Evolutionary conservation across 352 stramenopile species (phyloP).

Genomic region (Pythium aquatile): DNA sequence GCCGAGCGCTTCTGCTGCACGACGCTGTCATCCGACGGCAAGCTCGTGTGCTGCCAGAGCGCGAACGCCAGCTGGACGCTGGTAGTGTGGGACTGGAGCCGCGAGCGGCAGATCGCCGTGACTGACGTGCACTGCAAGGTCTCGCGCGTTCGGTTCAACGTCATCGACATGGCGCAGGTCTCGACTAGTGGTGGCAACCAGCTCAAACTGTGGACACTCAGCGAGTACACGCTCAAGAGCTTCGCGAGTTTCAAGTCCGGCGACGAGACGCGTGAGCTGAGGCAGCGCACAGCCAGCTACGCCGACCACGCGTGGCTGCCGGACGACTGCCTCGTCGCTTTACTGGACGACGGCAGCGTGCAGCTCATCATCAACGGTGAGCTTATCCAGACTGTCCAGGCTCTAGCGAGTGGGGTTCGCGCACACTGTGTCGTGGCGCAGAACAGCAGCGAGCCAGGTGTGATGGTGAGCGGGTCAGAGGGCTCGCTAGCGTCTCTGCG

Average conservation of each 20-base stretch:
- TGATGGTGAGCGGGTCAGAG: slow-evolving; percentile 58
- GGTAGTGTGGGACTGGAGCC: slow-evolving; percentile 77
- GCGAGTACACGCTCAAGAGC: slow-evolving; percentile 64
- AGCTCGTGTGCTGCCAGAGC: slow-evolving; percentile 59
- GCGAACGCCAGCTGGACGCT: slow-evolving; percentile 57
- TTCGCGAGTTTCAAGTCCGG: slow-evolving; percentile 78
- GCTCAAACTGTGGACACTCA: slow-evolving; percentile 75
- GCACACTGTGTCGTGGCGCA: slow-evolving; percentile 35
- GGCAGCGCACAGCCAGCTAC: slow-evolving; percentile 45
- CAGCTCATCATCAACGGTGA: slow-evolving; percentile 76
- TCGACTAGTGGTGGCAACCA: slow-evolving; percentile 67
- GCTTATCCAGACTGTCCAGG: slow-evolving; percentile 62
- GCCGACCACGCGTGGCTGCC: slow-evolving; percentile 72
- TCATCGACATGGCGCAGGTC: slow-evolving; percentile 75
- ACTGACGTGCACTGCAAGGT: slow-evolving; percentile 70
- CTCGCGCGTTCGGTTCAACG: slow-evolving; percentile 72
- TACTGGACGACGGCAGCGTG: slow-evolving; percentile 72
- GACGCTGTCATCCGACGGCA: slow-evolving; percentile 66
- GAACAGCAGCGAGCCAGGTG: slow-evolving; percentile 57
- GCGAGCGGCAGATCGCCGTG: slow-evolving; percentile 55
- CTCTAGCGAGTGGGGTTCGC: neutral
- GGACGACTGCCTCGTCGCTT: slow-evolving; percentile 57
- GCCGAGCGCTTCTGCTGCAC: slow-evolving; percentile 52
- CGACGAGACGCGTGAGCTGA: slow-evolving; percentile 50
- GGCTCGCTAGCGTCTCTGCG: slow-evolving; percentile 62